A percentile compares a stretch with the other conserved stretches of the same genome.
Conservation (phyloP, 73 alveolate genomes). For the Stentor coeruleus region DNA sequence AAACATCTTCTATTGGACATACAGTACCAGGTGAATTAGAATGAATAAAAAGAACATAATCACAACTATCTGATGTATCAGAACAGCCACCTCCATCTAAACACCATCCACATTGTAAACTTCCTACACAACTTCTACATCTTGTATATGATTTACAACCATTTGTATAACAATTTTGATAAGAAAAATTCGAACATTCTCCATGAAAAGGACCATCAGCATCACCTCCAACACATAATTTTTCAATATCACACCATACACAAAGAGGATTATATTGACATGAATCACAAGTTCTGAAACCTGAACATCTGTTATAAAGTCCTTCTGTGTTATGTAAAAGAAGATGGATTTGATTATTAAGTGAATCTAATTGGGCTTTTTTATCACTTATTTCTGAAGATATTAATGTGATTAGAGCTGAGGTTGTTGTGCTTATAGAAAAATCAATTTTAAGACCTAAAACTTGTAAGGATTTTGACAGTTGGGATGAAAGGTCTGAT, state of each 20-base stretch:
- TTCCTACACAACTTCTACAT: neutral
- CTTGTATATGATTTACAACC: neutral
- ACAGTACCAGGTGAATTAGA: neutral
- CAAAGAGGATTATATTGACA: conserved; percentile 21
- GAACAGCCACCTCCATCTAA: neutral
- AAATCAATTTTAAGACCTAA: conserved; percentile 6
- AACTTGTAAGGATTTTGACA: neutral
- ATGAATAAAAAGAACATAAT: neutral
- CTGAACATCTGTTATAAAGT: neutral
- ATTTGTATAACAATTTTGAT: neutral
- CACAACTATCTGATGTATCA: neutral
- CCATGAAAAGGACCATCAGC: conserved; percentile 18
- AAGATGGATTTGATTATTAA: neutral
- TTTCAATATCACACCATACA: conserved; percentile 14
- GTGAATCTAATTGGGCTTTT: neutral
- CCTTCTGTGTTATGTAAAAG: neutral
- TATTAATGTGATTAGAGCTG: neutral
- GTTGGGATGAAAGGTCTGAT: neutral
- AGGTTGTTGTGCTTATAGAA: neutral
- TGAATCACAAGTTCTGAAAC: conserved; percentile 19
- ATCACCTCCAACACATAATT: conserved; percentile 18
- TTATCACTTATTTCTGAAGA: neutral
- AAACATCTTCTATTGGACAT: neutral
- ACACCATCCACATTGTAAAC: conserved; percentile 2
- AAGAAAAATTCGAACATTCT: neutral